phyloP scores from a whole-genome alignment of 1,284 basidiomycete species.

The Moesziomyces sp. region DNA sequence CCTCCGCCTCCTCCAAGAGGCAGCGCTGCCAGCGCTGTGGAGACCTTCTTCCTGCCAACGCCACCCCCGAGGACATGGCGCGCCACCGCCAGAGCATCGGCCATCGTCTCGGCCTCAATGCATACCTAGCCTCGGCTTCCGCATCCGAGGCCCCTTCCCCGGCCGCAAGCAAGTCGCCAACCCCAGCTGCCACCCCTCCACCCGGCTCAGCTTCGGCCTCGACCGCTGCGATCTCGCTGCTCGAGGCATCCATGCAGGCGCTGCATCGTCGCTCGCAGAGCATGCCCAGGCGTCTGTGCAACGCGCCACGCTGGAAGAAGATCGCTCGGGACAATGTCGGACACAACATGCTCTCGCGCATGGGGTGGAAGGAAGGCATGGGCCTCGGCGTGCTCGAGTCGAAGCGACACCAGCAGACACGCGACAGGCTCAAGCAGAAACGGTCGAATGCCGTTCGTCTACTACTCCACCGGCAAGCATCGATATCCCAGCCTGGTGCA shows the following conservation, averaged over 20 bases:
- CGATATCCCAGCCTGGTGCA: background rate
- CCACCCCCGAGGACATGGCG: slow-evolving; percentile 24
- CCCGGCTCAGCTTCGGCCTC: slow-evolving; percentile 7
- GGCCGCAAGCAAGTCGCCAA: slow-evolving; percentile 11
- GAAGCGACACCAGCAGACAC: slow-evolving; percentile 31
- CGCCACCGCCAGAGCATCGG: slow-evolving; percentile 40
- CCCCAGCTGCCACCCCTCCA: slow-evolving; percentile 2
- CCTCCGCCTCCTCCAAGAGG: background rate
- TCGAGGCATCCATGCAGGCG: slow-evolving; percentile 6
- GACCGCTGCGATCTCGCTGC: background rate
- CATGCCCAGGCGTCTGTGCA: slow-evolving; percentile 17
- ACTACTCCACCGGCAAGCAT: slow-evolving; percentile 5
- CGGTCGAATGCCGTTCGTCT: slow-evolving; percentile 19
- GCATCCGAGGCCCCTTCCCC: slow-evolving; percentile 33
- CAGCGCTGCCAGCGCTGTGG: slow-evolving; percentile 26
- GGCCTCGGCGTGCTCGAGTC: slow-evolving; percentile 40
- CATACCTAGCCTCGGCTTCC: slow-evolving; percentile 29
- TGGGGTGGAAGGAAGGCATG: slow-evolving; percentile 51
- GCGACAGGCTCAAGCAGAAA: slow-evolving; percentile 15
- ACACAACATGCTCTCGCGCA: slow-evolving; percentile 33
- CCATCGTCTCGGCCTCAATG: slow-evolving; percentile 37
- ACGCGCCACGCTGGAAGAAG: slow-evolving; percentile 31
- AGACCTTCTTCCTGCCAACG: slow-evolving; percentile 13
- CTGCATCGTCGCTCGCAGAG: slow-evolving; percentile 5
- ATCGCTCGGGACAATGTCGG: slow-evolving; percentile 37